These are phyloP conservation scores for Chernovozyma sophiae-reginae DNA, from an alignment of 1,139 yeast species.

Conservation along the genomic window DNA sequence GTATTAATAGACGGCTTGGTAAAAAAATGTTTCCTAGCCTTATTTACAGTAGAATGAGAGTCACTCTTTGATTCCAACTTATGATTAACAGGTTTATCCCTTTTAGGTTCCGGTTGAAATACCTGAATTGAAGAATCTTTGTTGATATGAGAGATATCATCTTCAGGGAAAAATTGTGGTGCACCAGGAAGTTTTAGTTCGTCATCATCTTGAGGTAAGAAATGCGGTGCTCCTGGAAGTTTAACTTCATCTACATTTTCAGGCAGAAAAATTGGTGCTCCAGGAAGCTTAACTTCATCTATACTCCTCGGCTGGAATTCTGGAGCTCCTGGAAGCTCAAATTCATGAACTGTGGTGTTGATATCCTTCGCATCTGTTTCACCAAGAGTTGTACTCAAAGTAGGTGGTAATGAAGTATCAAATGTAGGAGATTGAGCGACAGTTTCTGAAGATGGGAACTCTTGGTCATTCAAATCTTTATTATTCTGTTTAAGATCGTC, in stretches of 20 bases:
- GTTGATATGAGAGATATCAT: slow-evolving; percentile 35
- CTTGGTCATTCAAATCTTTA: background rate
- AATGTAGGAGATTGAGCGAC: background rate
- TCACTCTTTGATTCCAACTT: slow-evolving; percentile 3
- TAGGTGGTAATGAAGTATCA: background rate
- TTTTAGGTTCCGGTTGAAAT: slow-evolving; percentile 19
- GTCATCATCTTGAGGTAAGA: slow-evolving; percentile 4
- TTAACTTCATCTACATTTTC: background rate
- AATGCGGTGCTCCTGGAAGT: slow-evolving; percentile 31
- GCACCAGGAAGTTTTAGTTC: slow-evolving; percentile 23
- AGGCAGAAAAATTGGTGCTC: background rate
- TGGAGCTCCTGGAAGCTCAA: background rate
- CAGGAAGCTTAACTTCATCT: slow-evolving; percentile 6
- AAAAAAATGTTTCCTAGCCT: background rate
- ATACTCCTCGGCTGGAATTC: background rate
- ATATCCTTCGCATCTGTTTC: background rate
- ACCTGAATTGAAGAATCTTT: slow-evolving; percentile 38
- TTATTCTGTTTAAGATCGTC: slow-evolving; percentile 3
- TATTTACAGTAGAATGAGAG: slow-evolving; percentile 1
- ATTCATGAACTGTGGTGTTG: slow-evolving; percentile 1
- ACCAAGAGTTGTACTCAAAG: background rate
- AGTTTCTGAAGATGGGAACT: slow-evolving; percentile 10
- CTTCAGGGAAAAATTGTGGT: slow-evolving; percentile 34
- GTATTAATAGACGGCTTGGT: slow-evolving; percentile 1
- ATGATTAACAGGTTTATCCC: background rate